phyloP scores from a whole-genome alignment of 768 basidiomycete genomes.

The Boletus rubropictus region DNA sequence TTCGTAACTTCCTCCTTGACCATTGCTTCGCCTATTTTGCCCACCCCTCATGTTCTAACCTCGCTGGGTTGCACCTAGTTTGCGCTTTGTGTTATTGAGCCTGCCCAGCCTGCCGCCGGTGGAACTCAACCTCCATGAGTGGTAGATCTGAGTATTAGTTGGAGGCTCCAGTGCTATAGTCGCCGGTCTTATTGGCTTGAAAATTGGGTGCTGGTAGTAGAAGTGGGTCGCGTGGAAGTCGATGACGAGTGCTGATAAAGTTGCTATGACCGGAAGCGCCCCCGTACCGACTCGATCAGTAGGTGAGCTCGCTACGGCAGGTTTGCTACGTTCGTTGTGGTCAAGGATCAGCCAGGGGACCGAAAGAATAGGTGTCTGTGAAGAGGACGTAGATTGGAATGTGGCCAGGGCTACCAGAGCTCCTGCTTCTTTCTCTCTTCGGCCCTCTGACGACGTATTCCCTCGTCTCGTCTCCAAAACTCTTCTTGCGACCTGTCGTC shows the following conservation, averaged over 20 bases:
- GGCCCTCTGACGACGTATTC: conserved; percentile 26
- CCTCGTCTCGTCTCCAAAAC: conserved; percentile 29
- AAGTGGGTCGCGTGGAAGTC: too few species aligned
- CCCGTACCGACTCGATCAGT: conserved; percentile 28
- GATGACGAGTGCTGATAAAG: conserved; percentile 4
- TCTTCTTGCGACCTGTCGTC: conserved; percentile 18
- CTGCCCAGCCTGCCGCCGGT: conserved; percentile 34
- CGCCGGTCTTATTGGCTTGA: too few species aligned
- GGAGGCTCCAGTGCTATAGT: too few species aligned
- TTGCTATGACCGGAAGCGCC: conserved; percentile 22
- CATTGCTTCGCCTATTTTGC: conserved; percentile 39
- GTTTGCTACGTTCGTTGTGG: conserved; percentile 27
- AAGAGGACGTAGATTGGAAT: conserved; percentile 19
- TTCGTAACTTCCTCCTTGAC: conserved; percentile 52
- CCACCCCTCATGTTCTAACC: conserved; percentile 42
- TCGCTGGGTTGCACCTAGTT: conserved; percentile 64
- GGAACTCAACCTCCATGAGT: too few species aligned
- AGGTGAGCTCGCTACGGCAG: conserved; percentile 30
- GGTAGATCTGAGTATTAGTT: too few species aligned
- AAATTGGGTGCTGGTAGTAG: too few species aligned
- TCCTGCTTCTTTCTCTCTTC: conserved; percentile 27
- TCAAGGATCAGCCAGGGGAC: conserved; percentile 30
- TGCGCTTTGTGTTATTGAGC: conserved; percentile 59
- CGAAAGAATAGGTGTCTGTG: conserved; percentile 26
- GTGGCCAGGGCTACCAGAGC: conserved; percentile 22